Conservation (phyloP, 2,329 filamentous ascomycete species). For the Pestalotiopsis sp. region DNA sequence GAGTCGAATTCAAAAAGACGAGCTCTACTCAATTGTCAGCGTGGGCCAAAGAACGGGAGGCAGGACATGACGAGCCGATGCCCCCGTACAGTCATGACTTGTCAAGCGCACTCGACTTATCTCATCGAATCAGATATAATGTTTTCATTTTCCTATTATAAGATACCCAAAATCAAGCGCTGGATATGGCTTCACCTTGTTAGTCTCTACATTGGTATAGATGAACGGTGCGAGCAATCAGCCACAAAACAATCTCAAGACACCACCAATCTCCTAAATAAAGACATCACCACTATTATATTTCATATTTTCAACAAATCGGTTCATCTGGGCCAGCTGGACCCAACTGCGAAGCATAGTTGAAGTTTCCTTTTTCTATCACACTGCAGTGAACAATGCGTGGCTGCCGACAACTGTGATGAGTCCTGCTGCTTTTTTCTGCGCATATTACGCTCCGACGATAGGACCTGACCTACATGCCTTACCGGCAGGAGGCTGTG, state of each 20-base stretch:
- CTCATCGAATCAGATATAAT: not conserved
- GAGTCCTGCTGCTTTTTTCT: not conserved
- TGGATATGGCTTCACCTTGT: not conserved
- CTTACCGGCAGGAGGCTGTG: not conserved
- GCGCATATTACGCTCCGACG: not conserved
- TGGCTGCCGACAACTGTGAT: no score
- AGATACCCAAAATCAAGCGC: conserved; percentile 10
- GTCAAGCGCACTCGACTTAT: not conserved
- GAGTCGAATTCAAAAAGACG: not conserved
- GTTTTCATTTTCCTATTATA: not conserved
- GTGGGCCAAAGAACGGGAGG: not conserved
- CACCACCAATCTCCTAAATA: no score
- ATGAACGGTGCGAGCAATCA: not conserved
- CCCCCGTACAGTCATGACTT: not conserved
- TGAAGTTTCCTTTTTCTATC: no score
- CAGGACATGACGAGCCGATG: not conserved
- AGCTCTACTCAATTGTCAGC: not conserved
- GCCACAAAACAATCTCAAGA: not conserved
- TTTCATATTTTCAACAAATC: no score
- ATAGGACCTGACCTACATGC: no score
- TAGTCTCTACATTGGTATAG: not conserved
- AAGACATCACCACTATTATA: no score
- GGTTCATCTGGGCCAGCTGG: no score
- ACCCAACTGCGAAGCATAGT: no score
- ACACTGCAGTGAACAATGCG: no score